These are phyloP conservation scores for Leishmania amazonensis DNA, from an alignment of 208 protist genomes.

Conservation along the genomic window DNA sequence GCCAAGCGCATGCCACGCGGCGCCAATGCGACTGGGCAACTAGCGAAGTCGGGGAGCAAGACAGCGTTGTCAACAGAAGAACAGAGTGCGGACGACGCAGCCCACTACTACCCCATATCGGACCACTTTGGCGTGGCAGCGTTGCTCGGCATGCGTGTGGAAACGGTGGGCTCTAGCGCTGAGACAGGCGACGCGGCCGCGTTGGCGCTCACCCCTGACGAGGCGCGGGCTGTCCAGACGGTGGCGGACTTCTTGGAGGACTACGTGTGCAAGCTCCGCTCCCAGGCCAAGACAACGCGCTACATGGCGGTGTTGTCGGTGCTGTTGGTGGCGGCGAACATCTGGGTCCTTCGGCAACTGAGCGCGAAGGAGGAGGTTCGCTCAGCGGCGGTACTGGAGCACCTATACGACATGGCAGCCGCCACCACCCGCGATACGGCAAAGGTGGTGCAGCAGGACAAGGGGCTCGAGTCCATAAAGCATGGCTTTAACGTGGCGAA, in stretches of 20 bases:
- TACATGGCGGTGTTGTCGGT: constrained; percentile 39
- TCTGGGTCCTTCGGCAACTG: constrained; percentile 31
- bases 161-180: constrained; percentile 1
- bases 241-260: constrained; percentile 46
- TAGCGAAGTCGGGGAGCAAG: constrained; percentile 1
- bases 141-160: constrained; percentile 41
- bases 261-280: constrained; percentile 41
- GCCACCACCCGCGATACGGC: not conserved
- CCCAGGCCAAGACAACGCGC: constrained; percentile 44
- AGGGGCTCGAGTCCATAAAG: constrained; percentile 2
- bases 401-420: constrained; percentile 44
- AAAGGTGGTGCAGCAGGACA: not conserved
- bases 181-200: not conserved
- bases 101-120: constrained; percentile 60
- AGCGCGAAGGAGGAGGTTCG: constrained; percentile 27
- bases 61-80: not conserved
- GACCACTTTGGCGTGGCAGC: constrained; percentile 91
- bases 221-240: constrained; percentile 42
- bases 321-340: constrained; percentile 32
- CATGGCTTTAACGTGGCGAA: constrained; percentile 7
- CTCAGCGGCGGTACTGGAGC: constrained; percentile 39
- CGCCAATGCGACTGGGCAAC: not conserved
- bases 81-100: not conserved
- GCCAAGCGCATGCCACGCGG: constrained; percentile 1
- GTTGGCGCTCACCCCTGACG: constrained; percentile 36